Conservation (phyloP, 2,329 filamentous ascomycete genomes). For the Mycogone perniciosa region DNA sequence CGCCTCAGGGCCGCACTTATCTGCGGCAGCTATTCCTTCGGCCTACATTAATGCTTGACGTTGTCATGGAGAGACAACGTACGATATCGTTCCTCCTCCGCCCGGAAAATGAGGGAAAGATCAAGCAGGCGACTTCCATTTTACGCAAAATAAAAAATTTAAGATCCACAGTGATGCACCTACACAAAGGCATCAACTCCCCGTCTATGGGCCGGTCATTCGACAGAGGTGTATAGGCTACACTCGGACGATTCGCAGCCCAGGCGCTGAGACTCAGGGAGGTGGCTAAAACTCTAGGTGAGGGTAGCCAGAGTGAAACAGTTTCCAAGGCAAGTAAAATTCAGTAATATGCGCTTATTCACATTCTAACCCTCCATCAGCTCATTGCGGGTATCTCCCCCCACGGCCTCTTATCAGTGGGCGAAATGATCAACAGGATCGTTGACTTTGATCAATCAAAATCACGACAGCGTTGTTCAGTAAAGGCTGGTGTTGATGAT, state of each 20-base stretch:
- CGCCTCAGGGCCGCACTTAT: slow-evolving; percentile 67
- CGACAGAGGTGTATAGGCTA: slow-evolving; percentile 64
- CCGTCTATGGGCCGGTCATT: slow-evolving; percentile 45
- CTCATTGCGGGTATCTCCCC: slow-evolving; percentile 51
- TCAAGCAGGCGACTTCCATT: slow-evolving; percentile 51
- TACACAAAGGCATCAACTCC: slow-evolving; percentile 70
- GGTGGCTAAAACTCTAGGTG: slow-evolving; percentile 33
- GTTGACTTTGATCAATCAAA: slow-evolving; percentile 77
- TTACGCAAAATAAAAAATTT: slow-evolving; percentile 73
- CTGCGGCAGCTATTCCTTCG: slow-evolving; percentile 78
- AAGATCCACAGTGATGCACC: slow-evolving; percentile 56
- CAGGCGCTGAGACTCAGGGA: slow-evolving; percentile 65
- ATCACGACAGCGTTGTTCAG: slow-evolving; percentile 63
- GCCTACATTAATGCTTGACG: slow-evolving; percentile 60
- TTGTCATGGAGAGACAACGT: slow-evolving; percentile 66
- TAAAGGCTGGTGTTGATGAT: slow-evolving; percentile 64
- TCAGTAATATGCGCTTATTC: background rate
- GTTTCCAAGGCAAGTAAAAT: slow-evolving; percentile 35
- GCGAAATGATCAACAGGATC: slow-evolving; percentile 63
- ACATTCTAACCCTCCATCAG: background rate
- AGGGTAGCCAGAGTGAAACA: slow-evolving; percentile 15
- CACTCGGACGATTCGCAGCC: slow-evolving; percentile 64
- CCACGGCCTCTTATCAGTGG: slow-evolving; percentile 56
- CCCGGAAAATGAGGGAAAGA: slow-evolving; percentile 55
- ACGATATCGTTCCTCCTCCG: slow-evolving; percentile 61